Conservation (phyloP, 2,329 filamentous ascomycete genomes). For the Cryphonectria japonica region DNA sequence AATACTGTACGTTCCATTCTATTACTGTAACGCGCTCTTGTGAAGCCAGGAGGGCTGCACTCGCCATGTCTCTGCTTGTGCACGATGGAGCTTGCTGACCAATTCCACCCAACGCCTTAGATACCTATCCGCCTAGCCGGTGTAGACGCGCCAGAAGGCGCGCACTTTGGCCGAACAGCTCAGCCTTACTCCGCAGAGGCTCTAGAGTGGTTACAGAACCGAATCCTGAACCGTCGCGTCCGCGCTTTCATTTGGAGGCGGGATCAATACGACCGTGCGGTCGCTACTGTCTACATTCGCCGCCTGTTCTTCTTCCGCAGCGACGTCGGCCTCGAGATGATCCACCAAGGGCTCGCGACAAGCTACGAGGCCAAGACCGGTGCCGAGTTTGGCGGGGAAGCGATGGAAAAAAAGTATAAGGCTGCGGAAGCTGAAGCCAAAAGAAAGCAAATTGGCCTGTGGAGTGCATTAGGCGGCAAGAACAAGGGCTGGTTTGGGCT, state of each 20-base stretch:
- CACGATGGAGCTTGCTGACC: neutral
- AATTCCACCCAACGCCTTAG: constrained; percentile 48
- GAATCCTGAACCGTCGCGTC: constrained; percentile 73
- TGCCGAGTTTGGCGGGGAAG: constrained; percentile 79
- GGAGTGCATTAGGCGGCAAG: constrained; percentile 59
- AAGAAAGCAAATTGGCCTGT: constrained; percentile 70
- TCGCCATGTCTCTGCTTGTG: neutral
- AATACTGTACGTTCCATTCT: constrained; percentile 66
- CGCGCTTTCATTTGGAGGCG: constrained; percentile 80
- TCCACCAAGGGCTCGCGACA: constrained; percentile 81
- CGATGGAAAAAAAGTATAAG: constrained; percentile 64
- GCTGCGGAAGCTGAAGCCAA: constrained; percentile 70
- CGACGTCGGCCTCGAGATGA: constrained; percentile 89
- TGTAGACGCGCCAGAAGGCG: constrained; percentile 88
- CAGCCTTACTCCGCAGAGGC: constrained; percentile 87
- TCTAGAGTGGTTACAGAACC: constrained; percentile 74
- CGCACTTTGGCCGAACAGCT: constrained; percentile 87
- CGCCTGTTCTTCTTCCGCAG: constrained; percentile 65
- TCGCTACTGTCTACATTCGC: constrained; percentile 81
- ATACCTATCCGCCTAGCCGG: constrained; percentile 90
- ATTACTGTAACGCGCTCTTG: neutral
- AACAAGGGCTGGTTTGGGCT: constrained; percentile 45
- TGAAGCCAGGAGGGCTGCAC: neutral
- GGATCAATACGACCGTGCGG: constrained; percentile 91
- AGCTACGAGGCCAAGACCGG: constrained; percentile 93